phyloP scores from a whole-genome alignment of 257 asterid species.

The Anisodus tanguticus region DNA sequence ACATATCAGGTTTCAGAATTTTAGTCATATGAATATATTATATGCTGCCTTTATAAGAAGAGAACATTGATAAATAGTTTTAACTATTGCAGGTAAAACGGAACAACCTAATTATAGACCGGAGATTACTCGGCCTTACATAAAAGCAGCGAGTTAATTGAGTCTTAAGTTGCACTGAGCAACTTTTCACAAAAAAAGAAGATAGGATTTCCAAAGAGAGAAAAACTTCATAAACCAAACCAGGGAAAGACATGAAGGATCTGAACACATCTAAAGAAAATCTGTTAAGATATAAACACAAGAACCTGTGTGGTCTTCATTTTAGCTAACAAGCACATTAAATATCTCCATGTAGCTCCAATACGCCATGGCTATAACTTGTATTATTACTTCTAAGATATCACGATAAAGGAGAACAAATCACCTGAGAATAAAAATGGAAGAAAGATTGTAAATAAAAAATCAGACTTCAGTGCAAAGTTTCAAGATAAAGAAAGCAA shows the following conservation, averaged over 20 bases:
- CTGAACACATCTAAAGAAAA: not conserved
- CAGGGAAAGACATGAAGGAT: conserved; percentile 12
- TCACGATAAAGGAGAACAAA: not conserved
- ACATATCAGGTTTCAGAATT: not conserved
- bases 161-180: not conserved
- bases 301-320: conserved; percentile 34
- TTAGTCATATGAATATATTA: not conserved
- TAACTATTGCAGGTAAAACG: not conserved
- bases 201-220: not conserved
- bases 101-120: too few species aligned
- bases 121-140: not conserved
- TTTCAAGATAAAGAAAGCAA: conserved; percentile 5
- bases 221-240: not conserved
- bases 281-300: not conserved
- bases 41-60: not conserved
- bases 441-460: not conserved
- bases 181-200: not conserved
- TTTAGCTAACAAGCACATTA: conserved; percentile 31
- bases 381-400: not conserved
- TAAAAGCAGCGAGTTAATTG: not conserved
- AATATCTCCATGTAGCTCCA: conserved; percentile 23
- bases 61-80: not conserved
- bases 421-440: not conserved
- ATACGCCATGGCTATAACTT: conserved; percentile 20
- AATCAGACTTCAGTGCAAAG: not conserved